These are phyloP conservation scores for Cunninghamia lanceolata DNA, from an alignment of 75 land plant genomes.

Conservation along the genomic window DNA sequence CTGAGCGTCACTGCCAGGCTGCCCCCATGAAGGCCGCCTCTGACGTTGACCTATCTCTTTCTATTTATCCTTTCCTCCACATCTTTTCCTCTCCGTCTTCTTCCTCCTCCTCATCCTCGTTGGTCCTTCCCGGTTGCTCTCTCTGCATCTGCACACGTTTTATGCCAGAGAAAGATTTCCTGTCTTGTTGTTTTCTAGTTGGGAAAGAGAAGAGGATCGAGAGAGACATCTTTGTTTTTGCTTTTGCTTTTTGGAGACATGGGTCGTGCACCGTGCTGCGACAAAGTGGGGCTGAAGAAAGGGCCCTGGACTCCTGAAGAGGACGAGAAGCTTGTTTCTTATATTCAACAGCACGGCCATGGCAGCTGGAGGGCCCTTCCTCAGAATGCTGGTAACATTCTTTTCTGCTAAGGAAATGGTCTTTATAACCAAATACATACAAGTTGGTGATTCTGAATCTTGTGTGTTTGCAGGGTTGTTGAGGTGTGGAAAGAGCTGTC, in stretches of 20 bases:
- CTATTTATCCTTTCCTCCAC: neutral
- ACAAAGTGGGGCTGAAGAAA: conserved; percentile 19
- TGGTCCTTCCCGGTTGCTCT: neutral
- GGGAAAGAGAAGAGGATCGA: neutral
- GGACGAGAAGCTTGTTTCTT: conserved; percentile 12
- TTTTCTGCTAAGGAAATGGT: neutral
- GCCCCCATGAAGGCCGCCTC: neutral
- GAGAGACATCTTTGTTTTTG: neutral
- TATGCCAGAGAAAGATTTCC: neutral
- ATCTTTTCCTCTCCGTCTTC: neutral
- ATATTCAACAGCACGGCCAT: conserved; percentile 17
- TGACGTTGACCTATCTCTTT: neutral
- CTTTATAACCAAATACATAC: neutral
- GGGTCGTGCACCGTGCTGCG: conserved; percentile 20
- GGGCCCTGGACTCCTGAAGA: conserved; percentile 30
- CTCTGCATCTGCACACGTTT: neutral
- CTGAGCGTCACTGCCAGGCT: neutral
- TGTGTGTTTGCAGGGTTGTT: conserved; percentile 10
- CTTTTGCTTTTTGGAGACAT: neutral
- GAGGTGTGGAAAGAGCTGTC: conserved; percentile 24
- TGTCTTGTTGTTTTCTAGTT: neutral
- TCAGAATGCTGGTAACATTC: conserved; percentile 13
- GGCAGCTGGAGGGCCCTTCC: conserved; percentile 29
- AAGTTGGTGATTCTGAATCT: neutral
- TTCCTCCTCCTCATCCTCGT: neutral